These are phyloP conservation scores for Colletotrichum eleusines DNA, from an alignment of 2,329 filamentous ascomycete species.

Conservation along the genomic window DNA sequence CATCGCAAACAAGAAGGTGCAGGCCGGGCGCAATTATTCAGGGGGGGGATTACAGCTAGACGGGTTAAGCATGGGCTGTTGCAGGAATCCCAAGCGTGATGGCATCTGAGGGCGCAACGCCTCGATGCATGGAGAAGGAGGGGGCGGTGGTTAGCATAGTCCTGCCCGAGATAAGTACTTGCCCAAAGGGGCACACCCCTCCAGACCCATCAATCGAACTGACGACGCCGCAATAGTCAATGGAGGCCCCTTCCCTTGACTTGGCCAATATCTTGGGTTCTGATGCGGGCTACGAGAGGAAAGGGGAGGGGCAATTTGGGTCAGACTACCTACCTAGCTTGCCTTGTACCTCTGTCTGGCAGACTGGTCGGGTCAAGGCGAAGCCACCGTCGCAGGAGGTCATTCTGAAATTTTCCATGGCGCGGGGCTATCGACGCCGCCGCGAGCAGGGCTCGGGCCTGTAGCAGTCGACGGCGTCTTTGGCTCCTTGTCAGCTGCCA, in stretches of 20 bases:
- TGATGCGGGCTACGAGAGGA: slow-evolving; percentile 23
- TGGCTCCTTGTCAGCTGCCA: slow-evolving; percentile 36
- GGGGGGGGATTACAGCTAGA: slow-evolving; percentile 20
- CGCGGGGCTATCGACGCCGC: slow-evolving; percentile 37
- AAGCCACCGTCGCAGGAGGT: slow-evolving; percentile 38
- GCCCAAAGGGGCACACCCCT: slow-evolving; percentile 5
- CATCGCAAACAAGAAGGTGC: slow-evolving; percentile 18
- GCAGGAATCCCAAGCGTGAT: slow-evolving; percentile 12
- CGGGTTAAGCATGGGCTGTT: slow-evolving; percentile 24
- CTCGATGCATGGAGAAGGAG: slow-evolving; percentile 29
- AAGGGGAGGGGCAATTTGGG: slow-evolving; percentile 5
- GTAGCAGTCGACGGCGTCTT: slow-evolving; percentile 34
- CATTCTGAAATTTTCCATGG: slow-evolving; percentile 27
- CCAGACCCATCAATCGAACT: slow-evolving; percentile 2
- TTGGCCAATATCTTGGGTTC: slow-evolving; percentile 1
- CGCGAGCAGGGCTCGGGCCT: slow-evolving; percentile 23
- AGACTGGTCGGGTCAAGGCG: slow-evolving; percentile 25
- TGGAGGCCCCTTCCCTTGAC: slow-evolving; percentile 8
- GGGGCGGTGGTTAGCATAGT: slow-evolving; percentile 31
- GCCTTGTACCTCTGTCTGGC: slow-evolving; percentile 19
- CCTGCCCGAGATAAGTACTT: slow-evolving; percentile 17
- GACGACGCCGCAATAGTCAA: slow-evolving; percentile 34
- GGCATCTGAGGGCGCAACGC: slow-evolving; percentile 25
- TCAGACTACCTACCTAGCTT: not conserved
- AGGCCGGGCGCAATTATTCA: slow-evolving; percentile 31